phyloP scores from a whole-genome alignment of 345 rosid genomes.

The Lepidium aucheri region DNA sequence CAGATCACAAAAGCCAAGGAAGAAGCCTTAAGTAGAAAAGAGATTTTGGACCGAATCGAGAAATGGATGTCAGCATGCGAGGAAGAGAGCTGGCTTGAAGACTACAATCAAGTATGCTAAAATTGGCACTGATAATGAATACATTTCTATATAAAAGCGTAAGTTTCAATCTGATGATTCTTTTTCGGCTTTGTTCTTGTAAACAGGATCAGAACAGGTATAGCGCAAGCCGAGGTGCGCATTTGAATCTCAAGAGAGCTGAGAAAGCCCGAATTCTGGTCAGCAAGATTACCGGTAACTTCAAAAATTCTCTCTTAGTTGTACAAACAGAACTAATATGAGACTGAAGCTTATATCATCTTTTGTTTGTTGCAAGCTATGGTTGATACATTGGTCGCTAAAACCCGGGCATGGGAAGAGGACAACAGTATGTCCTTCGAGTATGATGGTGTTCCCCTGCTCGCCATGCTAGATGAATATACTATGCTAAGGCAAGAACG shows the following conservation, averaged over 20 bases:
- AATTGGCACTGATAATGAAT: background rate
- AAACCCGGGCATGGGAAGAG: constrained; percentile 88
- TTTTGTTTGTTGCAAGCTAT: constrained; percentile 38
- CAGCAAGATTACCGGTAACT: constrained; percentile 82
- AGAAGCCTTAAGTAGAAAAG: constrained; percentile 86
- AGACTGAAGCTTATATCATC: background rate
- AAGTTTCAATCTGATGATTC: background rate
- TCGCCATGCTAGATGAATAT: constrained; percentile 94
- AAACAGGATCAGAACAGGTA: constrained; percentile 95
- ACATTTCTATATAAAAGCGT: background rate
- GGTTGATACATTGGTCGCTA: constrained; percentile 80
- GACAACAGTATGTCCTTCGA: constrained; percentile 51
- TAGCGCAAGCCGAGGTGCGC: constrained; percentile 92
- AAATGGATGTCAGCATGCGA: constrained; percentile 99
- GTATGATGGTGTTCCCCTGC: constrained; percentile 89
- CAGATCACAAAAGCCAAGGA: constrained; percentile 81
- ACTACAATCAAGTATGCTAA: constrained; percentile 64
- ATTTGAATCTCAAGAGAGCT: constrained; percentile 96
- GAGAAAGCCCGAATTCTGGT: constrained; percentile 88
- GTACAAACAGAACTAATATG: background rate
- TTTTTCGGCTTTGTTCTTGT: constrained; percentile 7
- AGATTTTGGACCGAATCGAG: constrained; percentile 89
- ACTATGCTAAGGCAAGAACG: constrained; percentile 89
- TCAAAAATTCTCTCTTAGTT: background rate
- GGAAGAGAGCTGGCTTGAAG: constrained; percentile 99